phyloP scores from a whole-genome alignment of 1,284 basidiomycete genomes.

The Cutaneotrichosporon dermatis region DNA sequence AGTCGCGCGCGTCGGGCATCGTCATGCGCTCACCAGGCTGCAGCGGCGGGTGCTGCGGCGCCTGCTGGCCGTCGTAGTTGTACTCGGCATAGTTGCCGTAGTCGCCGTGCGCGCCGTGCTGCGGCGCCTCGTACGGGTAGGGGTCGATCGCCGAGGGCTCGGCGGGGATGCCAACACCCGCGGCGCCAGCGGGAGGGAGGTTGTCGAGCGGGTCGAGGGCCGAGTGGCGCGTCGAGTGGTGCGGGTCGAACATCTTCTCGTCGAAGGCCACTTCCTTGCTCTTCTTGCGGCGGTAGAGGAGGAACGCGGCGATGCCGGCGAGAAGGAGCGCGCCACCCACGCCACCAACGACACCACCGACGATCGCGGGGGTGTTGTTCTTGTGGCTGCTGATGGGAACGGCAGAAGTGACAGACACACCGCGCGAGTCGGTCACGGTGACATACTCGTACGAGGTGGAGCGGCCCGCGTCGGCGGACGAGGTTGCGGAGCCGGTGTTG shows the following conservation, averaged over 20 bases:
- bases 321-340: slow-evolving; percentile 36
- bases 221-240: slow-evolving; percentile 38
- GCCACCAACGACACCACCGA: slow-evolving; percentile 50
- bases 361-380: slow-evolving; percentile 25
- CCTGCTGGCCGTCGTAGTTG: neutral
- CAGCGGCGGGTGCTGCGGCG: slow-evolving; percentile 30
- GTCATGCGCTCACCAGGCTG: slow-evolving; percentile 21
- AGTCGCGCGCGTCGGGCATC: slow-evolving; percentile 44
- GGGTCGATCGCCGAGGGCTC: slow-evolving; percentile 24
- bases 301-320: slow-evolving; percentile 39
- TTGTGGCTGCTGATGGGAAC: neutral
- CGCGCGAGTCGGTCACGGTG: neutral
- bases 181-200: slow-evolving; percentile 29
- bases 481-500: too few relatives aligned
- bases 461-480: too few relatives aligned
- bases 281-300: slow-evolving; percentile 30
- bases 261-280: slow-evolving; percentile 42
- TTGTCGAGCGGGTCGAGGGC: slow-evolving; percentile 41
- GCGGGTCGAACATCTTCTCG: slow-evolving; percentile 48
- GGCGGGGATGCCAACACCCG: slow-evolving; percentile 18
- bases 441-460: neutral
- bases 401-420: neutral
- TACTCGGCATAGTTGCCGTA: neutral
- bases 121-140: slow-evolving; percentile 9
- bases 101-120: neutral